These are phyloP conservation scores for Pleurotus citrinopileatus DNA, from an alignment of 768 basidiomycete species.

Conservation along the genomic window DNA sequence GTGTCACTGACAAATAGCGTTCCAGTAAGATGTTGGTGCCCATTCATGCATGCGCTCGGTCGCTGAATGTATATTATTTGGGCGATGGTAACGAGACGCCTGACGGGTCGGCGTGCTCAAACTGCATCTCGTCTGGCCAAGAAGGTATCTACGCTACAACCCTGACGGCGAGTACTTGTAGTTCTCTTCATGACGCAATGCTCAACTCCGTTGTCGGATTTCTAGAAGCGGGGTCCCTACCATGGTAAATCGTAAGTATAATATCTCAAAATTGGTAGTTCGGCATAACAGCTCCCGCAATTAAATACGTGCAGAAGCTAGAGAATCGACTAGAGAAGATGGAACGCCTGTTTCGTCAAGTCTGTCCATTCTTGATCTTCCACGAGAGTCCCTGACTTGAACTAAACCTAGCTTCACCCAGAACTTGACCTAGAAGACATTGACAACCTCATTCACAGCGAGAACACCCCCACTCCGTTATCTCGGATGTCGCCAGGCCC, in stretches of 20 bases:
- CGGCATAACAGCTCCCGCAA: slow-evolving; percentile 29
- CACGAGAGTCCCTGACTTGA: background rate
- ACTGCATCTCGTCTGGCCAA: slow-evolving; percentile 53
- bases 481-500: background rate
- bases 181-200: background rate
- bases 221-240: slow-evolving; percentile 58
- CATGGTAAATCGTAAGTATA: slow-evolving; percentile 40
- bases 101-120: slow-evolving; percentile 53
- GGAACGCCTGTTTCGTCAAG: slow-evolving; percentile 57
- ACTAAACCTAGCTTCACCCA: slow-evolving; percentile 43
- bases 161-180: slow-evolving; percentile 49
- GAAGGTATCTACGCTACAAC: slow-evolving; percentile 70
- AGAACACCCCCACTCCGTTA: background rate
- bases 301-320: slow-evolving; percentile 59
- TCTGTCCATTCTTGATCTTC: slow-evolving; percentile 19
- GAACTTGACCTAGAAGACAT: slow-evolving; percentile 64
- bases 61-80: slow-evolving; percentile 17
- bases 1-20: too few species aligned
- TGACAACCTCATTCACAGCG: slow-evolving; percentile 24
- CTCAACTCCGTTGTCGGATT: background rate
- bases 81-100: slow-evolving; percentile 70
- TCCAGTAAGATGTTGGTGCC: too few species aligned
- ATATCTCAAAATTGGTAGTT: background rate
- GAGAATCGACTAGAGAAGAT: slow-evolving; percentile 64
- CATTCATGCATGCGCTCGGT: too few species aligned